A percentile compares a stretch with the other conserved stretches of the same genome.
Evolutionary conservation across 495 filamentous ascomycete species (phyloP).

Genomic region (Hypoxylon fragiforme): DNA sequence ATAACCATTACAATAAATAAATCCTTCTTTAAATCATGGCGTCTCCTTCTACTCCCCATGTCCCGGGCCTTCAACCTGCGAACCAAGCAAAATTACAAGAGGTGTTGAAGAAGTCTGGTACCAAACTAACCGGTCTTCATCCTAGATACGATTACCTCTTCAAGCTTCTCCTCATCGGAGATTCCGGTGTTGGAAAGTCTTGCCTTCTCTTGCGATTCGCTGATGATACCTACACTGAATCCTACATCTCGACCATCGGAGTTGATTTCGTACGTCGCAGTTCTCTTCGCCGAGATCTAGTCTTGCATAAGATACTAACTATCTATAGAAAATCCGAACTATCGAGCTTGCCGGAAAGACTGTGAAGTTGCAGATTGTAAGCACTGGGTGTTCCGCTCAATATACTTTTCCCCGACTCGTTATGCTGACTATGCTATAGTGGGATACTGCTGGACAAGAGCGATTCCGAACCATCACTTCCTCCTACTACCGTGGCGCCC

Average conservation of each 20-base stretch:
- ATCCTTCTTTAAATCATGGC: too few relatives aligned
- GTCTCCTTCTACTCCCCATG: neutral
- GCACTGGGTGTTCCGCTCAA: conserved; percentile 33
- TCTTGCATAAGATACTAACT: conserved; percentile 28
- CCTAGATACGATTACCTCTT: conserved; percentile 99
- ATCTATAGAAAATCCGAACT: conserved; percentile 92
- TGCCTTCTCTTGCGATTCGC: conserved; percentile 96
- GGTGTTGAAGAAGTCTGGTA: conserved; percentile 22
- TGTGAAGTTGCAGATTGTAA: conserved; percentile 98
- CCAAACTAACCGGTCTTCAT: conserved; percentile 17
- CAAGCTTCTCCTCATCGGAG: conserved; percentile 99
- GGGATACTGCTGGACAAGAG: conserved; percentile 99
- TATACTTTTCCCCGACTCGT: neutral
- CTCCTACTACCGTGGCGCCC: conserved; percentile 97
- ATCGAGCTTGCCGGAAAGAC: conserved; percentile 99
- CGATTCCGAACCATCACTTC: conserved; percentile 99
- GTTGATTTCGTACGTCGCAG: conserved; percentile 86
- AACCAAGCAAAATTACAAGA: conserved; percentile 29
- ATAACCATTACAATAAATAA: too few relatives aligned
- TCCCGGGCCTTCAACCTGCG: conserved; percentile 17
- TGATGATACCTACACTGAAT: conserved; percentile 99
- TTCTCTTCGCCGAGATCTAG: neutral
- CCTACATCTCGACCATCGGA: conserved; percentile 99
- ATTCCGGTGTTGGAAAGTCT: conserved; percentile 99
- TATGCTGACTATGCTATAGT: conserved; percentile 58